These are phyloP conservation scores for Flagelloscypha sp. DNA, from an alignment of 768 basidiomycete species.

Conservation along the genomic window DNA sequence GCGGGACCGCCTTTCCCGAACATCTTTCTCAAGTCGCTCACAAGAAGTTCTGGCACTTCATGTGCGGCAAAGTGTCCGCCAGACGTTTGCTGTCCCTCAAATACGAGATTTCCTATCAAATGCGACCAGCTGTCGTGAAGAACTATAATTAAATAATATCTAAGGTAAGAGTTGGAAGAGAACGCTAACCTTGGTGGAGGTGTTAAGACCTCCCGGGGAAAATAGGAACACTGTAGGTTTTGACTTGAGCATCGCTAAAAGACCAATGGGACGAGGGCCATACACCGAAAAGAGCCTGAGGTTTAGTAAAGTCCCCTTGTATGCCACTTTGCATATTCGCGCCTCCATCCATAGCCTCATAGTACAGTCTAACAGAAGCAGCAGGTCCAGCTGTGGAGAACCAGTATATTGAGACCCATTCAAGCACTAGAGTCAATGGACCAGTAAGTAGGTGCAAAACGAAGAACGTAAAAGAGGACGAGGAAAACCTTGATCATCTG, in stretches of 20 bases:
- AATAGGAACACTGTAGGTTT: too few species aligned
- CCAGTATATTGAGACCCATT: conserved; percentile 20
- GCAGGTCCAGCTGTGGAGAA: conserved; percentile 19
- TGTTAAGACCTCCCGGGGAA: too few species aligned
- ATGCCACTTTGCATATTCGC: too few species aligned
- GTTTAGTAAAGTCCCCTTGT: too few species aligned
- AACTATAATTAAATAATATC: too few species aligned
- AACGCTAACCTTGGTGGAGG: too few species aligned
- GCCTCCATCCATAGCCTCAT: conserved; percentile 11
- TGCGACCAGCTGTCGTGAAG: conserved; percentile 26
- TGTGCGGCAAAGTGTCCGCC: conserved; percentile 42
- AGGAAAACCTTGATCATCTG: conserved; percentile 44
- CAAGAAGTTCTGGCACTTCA: conserved; percentile 23
- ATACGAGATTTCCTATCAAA: conserved; percentile 25
- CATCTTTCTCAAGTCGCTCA: conserved; percentile 34
- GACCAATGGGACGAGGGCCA: too few species aligned
- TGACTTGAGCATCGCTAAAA: too few species aligned
- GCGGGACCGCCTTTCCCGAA: conserved; percentile 31
- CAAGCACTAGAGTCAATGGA: conserved; percentile 14
- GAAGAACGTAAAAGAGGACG: background rate
- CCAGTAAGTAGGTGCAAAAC: background rate
- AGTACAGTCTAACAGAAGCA: conserved; percentile 18
- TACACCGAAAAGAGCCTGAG: too few species aligned
- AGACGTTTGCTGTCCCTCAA: conserved; percentile 25
- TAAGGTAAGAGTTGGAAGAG: too few species aligned